phyloP scores from a whole-genome alignment of 139 green algal species.

The Chlamydomonas sp. region DNA sequence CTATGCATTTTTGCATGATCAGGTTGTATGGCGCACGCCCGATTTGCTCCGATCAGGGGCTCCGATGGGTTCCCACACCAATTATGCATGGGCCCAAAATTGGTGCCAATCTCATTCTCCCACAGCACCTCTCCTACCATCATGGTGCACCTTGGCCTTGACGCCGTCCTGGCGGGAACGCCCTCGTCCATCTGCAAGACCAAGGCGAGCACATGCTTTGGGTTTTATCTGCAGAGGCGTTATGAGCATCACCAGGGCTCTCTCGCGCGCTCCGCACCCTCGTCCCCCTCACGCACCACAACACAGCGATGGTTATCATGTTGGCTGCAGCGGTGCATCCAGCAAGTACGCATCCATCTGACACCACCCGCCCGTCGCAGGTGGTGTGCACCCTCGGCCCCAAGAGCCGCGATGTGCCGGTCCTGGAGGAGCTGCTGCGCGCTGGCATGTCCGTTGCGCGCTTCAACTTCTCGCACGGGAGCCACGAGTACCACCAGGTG shows the following conservation, averaged over 20 bases:
- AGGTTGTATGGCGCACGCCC: no score
- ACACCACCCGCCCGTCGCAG: constrained; percentile 31
- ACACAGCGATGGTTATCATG: background rate
- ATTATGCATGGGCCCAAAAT: no score
- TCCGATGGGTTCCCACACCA: no score
- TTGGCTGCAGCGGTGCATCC: background rate
- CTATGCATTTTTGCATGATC: no score
- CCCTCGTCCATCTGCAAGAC: constrained; percentile 58
- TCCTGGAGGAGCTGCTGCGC: constrained; percentile 79
- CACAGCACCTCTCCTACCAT: no score
- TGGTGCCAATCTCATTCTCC: no score
- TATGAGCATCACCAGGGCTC: background rate
- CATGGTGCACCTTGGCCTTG: constrained; percentile 44
- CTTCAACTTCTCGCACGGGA: constrained; percentile 96
- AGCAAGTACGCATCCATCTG: background rate
- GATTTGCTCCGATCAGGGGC: no score
- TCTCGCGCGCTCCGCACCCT: background rate
- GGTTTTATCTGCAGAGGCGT: background rate
- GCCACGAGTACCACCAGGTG: constrained; percentile 92
- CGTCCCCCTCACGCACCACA: background rate
- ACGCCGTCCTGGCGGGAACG: constrained; percentile 55
- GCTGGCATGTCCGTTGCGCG: constrained; percentile 89
- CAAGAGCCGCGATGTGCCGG: constrained; percentile 55
- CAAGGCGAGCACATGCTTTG: constrained; percentile 42
- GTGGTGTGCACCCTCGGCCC: constrained; percentile 95